phyloP scores from a whole-genome alignment of 1,139 yeast species.

The Candida neerlandica region DNA sequence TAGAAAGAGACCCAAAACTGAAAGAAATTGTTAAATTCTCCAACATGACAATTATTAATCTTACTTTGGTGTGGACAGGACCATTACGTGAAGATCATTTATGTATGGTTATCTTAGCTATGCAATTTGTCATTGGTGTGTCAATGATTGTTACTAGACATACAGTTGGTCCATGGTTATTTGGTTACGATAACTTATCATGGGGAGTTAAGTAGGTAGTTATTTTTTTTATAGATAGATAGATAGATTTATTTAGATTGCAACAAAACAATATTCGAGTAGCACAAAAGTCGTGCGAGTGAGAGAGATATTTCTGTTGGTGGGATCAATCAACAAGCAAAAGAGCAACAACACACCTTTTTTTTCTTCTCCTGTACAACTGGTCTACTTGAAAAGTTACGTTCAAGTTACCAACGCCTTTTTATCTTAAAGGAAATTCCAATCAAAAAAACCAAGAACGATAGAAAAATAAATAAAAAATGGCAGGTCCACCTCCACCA shows the following conservation, averaged over 20 bases:
- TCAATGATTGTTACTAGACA: conserved; percentile 75
- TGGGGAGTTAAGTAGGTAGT: conserved; percentile 42
- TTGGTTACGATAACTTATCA: conserved; percentile 82
- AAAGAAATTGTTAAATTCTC: conserved; percentile 54
- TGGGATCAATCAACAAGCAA: no score
- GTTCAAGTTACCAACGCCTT: background rate
- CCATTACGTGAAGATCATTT: conserved; percentile 83
- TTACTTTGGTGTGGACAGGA: conserved; percentile 82
- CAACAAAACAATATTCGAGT: background rate
- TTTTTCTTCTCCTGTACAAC: background rate
- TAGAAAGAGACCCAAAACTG: conserved; percentile 38
- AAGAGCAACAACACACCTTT: background rate
- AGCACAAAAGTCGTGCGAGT: background rate
- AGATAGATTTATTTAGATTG: background rate
- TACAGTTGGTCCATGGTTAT: conserved; percentile 79
- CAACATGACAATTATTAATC: conserved; percentile 85
- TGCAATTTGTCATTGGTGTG: conserved; percentile 71
- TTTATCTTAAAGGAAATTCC: background rate
- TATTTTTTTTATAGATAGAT: conserved; percentile 7
- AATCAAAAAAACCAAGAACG: background rate
- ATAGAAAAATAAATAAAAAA: conserved; percentile 1
- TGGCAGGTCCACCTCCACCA: conserved; percentile 22
- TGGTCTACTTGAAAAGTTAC: no score
- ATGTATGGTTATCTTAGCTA: conserved; percentile 56
- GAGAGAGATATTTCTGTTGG: background rate